A percentile compares a stretch with the other conserved stretches of the same genome.
phyloP scores from a whole-genome alignment of 2,329 filamentous ascomycete genomes.

The Fusarium scirpi region DNA sequence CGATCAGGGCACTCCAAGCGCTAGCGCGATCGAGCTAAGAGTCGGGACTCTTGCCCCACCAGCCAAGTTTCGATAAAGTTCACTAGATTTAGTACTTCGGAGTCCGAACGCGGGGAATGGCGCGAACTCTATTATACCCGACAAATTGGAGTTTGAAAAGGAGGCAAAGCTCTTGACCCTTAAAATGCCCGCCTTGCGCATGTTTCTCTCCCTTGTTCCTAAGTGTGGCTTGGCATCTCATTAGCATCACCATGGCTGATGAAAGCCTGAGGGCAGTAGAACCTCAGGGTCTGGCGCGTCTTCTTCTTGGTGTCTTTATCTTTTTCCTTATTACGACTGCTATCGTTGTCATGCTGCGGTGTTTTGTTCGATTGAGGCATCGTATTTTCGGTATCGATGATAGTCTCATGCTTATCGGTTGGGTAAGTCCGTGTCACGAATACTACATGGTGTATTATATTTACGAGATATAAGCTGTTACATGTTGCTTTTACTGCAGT shows the following conservation, averaged over 20 bases:
- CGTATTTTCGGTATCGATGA: constrained; percentile 28
- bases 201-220: neutral
- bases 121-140: neutral
- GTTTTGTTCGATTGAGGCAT: constrained; percentile 4
- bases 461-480: constrained; percentile 7
- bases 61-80: neutral
- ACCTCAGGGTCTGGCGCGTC: neutral
- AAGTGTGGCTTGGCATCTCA: neutral
- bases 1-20: neutral
- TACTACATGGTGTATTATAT: neutral
- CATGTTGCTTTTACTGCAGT: constrained; percentile 10
- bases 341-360: constrained; percentile 13
- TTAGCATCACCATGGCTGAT: neutral
- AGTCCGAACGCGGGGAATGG: neutral
- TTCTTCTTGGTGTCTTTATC: neutral
- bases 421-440: constrained; percentile 7
- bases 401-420: constrained; percentile 32
- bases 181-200: neutral
- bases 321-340: constrained; percentile 9
- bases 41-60: neutral
- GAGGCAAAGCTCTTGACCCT: neutral
- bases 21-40: neutral
- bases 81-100: neutral
- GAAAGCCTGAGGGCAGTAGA: neutral
- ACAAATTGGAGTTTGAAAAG: neutral